Conservation (phyloP, 768 basidiomycete species). For the Boletus huronensis region DNA sequence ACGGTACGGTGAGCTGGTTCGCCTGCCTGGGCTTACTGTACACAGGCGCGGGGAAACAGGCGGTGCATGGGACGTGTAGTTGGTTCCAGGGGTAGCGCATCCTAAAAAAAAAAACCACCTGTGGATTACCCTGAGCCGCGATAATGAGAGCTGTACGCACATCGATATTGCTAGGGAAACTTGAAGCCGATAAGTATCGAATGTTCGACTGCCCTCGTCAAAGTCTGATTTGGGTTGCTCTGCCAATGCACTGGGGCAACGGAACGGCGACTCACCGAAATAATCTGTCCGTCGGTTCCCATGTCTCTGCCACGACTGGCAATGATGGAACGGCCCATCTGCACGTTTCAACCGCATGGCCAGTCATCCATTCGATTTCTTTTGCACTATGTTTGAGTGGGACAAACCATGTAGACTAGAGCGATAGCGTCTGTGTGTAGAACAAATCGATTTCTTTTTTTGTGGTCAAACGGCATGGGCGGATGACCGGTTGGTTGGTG, state of each 20-base stretch:
- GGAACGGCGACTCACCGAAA: not conserved
- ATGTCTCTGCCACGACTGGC: not conserved
- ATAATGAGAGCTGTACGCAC: not conserved
- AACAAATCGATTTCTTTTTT: slow-evolving; percentile 1
- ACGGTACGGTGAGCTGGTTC: not conserved
- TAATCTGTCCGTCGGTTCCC: not conserved
- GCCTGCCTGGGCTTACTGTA: not conserved
- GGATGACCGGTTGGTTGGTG: slow-evolving; percentile 11
- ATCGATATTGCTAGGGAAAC: not conserved
- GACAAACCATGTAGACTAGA: slow-evolving; percentile 2
- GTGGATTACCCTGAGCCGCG: slow-evolving; percentile 5
- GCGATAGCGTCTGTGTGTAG: not conserved
- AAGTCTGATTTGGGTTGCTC: not conserved
- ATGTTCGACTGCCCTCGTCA: too few species aligned
- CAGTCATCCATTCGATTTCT: not conserved
- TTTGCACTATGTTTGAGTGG: not conserved
- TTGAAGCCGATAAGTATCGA: too few species aligned
- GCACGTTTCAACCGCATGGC: slow-evolving; percentile 14
- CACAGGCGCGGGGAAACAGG: not conserved
- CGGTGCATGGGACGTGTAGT: not conserved
- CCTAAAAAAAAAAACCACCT: not conserved
- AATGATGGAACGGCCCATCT: not conserved
- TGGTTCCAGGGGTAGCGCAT: not conserved
- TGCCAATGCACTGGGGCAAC: not conserved
- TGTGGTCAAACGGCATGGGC: not conserved